Evolutionary conservation across 352 stramenopile genomes (phyloP).

Genomic region (Pelagophyceae sp.): DNA sequence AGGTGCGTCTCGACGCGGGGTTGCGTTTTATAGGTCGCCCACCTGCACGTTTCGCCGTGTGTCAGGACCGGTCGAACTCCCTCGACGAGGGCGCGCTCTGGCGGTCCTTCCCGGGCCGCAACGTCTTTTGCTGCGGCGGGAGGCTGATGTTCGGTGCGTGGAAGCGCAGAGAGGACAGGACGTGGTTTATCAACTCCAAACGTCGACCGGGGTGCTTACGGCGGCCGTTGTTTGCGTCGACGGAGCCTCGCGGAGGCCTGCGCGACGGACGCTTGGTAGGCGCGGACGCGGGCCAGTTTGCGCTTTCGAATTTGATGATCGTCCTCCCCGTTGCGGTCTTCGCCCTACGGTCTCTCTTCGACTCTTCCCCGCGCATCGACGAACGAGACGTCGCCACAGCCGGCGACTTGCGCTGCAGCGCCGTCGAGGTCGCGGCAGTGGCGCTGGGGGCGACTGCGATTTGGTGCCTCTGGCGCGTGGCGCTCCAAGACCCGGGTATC

Average conservation of each 20-base stretch:
- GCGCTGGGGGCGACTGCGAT: not conserved
- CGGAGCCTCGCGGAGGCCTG: no score
- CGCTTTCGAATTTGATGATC: not conserved
- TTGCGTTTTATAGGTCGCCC: no score
- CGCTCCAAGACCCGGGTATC: no score
- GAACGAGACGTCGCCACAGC: not conserved
- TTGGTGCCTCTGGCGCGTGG: not conserved
- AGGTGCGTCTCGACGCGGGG: no score
- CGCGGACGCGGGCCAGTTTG: not conserved
- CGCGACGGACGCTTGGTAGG: no score
- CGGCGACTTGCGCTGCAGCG: not conserved
- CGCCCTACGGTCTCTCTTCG: not conserved
- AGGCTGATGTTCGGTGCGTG: not conserved
- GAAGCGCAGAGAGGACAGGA: no score
- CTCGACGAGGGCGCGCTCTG: no score
- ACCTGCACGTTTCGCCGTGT: no score
- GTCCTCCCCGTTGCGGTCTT: not conserved
- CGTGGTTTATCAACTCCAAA: no score
- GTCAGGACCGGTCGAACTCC: no score
- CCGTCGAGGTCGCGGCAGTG: not conserved
- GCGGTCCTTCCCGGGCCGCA: conserved; percentile 25
- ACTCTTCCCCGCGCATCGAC: not conserved
- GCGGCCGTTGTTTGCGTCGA: no score
- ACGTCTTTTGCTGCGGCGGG: not conserved
- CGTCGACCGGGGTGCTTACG: no score